Evolutionary conservation across 257 asterid genomes (phyloP).

Genomic region (Solanum etuberosum): DNA sequence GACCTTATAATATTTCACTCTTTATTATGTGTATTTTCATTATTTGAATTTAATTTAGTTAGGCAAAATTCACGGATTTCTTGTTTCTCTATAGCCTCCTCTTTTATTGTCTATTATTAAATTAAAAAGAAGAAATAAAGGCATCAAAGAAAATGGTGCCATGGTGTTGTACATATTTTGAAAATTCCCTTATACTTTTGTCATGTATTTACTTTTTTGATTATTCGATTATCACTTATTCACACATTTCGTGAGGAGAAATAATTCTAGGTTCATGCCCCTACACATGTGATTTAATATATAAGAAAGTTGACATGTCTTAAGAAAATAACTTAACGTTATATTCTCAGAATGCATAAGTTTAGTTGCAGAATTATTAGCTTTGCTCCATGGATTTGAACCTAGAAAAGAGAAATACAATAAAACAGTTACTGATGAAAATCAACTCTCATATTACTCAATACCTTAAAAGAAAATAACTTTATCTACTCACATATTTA

Average conservation of each 20-base stretch:
- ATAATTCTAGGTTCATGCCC: neutral
- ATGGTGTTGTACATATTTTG: neutral
- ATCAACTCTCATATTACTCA: too few relatives aligned
- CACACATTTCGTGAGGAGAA: neutral
- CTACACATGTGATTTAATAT: neutral
- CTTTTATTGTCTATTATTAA: constrained; percentile 9
- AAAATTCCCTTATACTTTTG: neutral
- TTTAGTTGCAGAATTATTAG: too few relatives aligned
- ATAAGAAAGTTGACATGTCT: neutral
- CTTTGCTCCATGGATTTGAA: too few relatives aligned
- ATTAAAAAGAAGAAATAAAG: constrained; percentile 6
- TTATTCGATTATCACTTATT: neutral
- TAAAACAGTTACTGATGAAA: too few relatives aligned
- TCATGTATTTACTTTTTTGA: neutral
- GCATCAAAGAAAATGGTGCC: neutral
- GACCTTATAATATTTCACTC: neutral
- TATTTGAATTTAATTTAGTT: constrained; percentile 18
- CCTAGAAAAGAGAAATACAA: too few relatives aligned
- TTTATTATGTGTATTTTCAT: constrained; percentile 11
- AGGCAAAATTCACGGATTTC: constrained; percentile 43
- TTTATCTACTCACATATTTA: too few relatives aligned
- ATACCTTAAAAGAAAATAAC: too few relatives aligned
- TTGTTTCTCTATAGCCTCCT: neutral
- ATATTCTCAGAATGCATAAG: too few relatives aligned
- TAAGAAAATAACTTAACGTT: too few relatives aligned